These are phyloP conservation scores for Basipetospora chlamydospora DNA, from an alignment of 2,329 filamentous ascomycete genomes.

Conservation along the genomic window DNA sequence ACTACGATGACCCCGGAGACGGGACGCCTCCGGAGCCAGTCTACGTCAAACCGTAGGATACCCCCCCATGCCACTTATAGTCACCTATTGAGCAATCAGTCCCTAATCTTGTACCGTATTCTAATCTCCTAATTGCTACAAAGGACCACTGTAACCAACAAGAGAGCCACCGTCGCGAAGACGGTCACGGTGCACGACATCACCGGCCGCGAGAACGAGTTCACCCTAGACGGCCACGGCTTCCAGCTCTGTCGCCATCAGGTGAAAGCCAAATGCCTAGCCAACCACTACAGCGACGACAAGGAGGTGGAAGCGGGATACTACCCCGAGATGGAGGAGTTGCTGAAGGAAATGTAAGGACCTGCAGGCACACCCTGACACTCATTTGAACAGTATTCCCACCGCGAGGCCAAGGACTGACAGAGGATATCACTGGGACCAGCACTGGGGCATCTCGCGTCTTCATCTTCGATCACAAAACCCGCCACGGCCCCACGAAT, in stretches of 20 bases:
- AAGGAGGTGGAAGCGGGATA: conserved; percentile 46
- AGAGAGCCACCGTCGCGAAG: neutral
- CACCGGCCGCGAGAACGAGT: conserved; percentile 22
- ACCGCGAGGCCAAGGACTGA: no score
- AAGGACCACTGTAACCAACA: conserved; percentile 4
- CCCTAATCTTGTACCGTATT: no score
- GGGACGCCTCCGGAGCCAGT: conserved; percentile 22
- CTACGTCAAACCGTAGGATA: conserved; percentile 14
- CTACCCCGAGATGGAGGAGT: conserved; percentile 55
- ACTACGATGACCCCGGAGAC: conserved; percentile 24
- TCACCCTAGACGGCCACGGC: conserved; percentile 25
- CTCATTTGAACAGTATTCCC: no score
- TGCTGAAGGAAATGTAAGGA: conserved; percentile 38
- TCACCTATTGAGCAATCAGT: no score
- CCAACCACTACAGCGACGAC: conserved; percentile 32
- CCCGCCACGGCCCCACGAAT: conserved; percentile 34
- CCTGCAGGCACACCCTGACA: no score
- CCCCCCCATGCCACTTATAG: no score
- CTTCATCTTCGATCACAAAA: conserved; percentile 60
- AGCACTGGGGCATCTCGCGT: conserved; percentile 46
- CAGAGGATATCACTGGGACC: neutral
- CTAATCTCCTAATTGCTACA: neutral
- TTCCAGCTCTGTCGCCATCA: conserved; percentile 22
- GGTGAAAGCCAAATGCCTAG: conserved; percentile 9
- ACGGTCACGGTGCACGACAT: conserved; percentile 18